These are phyloP conservation scores for Elaeis guineensis DNA, from an alignment of 176 grass and related monocot species.

Conservation along the genomic window DNA sequence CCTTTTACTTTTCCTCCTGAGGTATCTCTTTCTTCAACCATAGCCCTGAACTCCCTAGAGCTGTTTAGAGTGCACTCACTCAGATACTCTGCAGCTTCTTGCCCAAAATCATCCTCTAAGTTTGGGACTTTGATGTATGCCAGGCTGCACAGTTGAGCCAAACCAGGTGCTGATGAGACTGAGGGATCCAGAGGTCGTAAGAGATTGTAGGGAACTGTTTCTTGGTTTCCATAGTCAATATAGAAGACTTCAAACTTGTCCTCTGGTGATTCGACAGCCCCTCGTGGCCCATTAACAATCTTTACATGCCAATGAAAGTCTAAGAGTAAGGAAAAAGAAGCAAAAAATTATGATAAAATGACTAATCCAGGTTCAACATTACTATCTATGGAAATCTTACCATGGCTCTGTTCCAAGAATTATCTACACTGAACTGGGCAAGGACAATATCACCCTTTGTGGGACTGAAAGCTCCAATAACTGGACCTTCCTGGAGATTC, in stretches of 20 bases:
- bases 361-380: no score
- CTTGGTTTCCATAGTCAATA: constrained; percentile 96
- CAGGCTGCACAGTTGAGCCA: constrained; percentile 81
- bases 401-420: constrained; percentile 98
- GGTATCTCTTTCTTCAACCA: constrained; percentile 79
- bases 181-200: constrained; percentile 66
- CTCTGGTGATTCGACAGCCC: constrained; percentile 56
- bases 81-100: constrained; percentile 82
- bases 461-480: constrained; percentile 89
- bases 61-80: constrained; percentile 59
- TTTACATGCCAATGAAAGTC: constrained; percentile 15
- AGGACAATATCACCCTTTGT: constrained; percentile 81
- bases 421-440: constrained; percentile 73
- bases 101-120: constrained; percentile 76
- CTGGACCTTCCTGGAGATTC: constrained; percentile 69
- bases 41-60: constrained; percentile 71
- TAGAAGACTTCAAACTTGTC: constrained; percentile 97
- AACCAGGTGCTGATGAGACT: constrained; percentile 49
- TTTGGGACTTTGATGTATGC: constrained; percentile 76
- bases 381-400: constrained; percentile 22
- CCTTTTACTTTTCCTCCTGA: constrained; percentile 78
- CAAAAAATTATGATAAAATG: no score
- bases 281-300: constrained; percentile 88
- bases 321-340: no score
- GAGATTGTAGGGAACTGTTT: constrained; percentile 62